Percentiles rank a stretch among this genome's conserved stretches.
Conservation (phyloP, 371 early-diverging fungal genomes). For the Mucor saturninus region DNA sequence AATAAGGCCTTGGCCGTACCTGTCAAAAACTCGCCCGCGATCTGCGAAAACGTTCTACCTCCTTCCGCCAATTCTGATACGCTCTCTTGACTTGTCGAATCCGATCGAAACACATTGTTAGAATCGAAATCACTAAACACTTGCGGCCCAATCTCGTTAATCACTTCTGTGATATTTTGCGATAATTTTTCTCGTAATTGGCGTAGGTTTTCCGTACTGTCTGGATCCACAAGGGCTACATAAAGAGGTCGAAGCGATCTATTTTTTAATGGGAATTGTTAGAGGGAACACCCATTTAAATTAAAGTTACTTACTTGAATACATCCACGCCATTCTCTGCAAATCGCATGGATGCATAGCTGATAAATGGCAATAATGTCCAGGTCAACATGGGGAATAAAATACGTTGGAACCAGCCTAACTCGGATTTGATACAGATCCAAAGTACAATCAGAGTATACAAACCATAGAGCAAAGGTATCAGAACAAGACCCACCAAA, state of each 20-base stretch:
- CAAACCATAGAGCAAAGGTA: conserved; percentile 77
- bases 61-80: conserved; percentile 45
- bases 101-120: conserved; percentile 39
- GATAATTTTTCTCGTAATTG: conserved; percentile 76
- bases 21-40: conserved; percentile 45
- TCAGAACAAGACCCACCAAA: conserved; percentile 78
- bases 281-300: no score
- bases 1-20: conserved; percentile 53
- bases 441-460: conserved; percentile 69
- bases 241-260: conserved; percentile 86
- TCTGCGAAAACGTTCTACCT: conserved; percentile 37
- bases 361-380: conserved; percentile 71
- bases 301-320: conserved; percentile 53
- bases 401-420: conserved; percentile 36
- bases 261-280: conserved; percentile 9
- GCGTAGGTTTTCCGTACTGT: conserved; percentile 62
- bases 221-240: conserved; percentile 69
- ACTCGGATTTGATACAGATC: conserved; percentile 43
- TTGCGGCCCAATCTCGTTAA: conserved; percentile 88
- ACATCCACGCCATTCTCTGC: conserved; percentile 92
- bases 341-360: conserved; percentile 82
- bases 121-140: conserved; percentile 82
- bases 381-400: conserved; percentile 60
- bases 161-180: conserved; percentile 75
- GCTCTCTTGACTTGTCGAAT: conserved; percentile 33